Evolutionary conservation across 2,329 filamentous ascomycete genomes (phyloP).

Genomic region (Talaromyces sp.): DNA sequence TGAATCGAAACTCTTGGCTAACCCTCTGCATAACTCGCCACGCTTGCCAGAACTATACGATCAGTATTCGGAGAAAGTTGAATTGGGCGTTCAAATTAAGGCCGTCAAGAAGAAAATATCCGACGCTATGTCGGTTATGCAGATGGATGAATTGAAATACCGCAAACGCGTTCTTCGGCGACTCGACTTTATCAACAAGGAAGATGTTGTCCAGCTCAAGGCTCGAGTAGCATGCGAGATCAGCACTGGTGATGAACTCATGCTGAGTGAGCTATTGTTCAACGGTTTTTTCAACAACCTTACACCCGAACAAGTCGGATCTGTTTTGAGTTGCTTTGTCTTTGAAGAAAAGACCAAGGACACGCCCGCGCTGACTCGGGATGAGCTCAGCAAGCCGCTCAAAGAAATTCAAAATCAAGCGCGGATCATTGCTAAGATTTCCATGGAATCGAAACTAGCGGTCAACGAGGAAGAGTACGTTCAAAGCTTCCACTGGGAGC

Average conservation of each 20-base stretch:
- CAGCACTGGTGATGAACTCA: constrained; percentile 90
- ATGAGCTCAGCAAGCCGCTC: constrained; percentile 82
- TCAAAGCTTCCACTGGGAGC: constrained; percentile 82
- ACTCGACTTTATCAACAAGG: constrained; percentile 91
- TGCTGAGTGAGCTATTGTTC: constrained; percentile 90
- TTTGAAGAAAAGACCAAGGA: constrained; percentile 95
- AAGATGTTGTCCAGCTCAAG: constrained; percentile 93
- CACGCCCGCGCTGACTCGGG: constrained; percentile 63
- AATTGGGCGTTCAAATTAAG: constrained; percentile 76
- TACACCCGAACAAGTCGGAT: constrained; percentile 79
- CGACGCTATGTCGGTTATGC: constrained; percentile 81
- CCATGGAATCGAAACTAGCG: constrained; percentile 87
- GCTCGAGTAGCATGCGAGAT: constrained; percentile 97
- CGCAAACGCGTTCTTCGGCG: constrained; percentile 92
- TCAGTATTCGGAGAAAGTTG: constrained; percentile 79
- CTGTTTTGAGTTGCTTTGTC: constrained; percentile 88
- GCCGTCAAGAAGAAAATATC: constrained; percentile 81
- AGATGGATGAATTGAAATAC: constrained; percentile 93
- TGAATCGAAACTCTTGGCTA: constrained; percentile 82
- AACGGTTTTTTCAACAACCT: constrained; percentile 98
- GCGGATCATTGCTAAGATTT: constrained; percentile 85
- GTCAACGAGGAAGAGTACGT: constrained; percentile 96
- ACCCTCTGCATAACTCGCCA: constrained; percentile 88
- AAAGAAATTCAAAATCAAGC: constrained; percentile 86
- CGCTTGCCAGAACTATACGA: constrained; percentile 81